These are phyloP conservation scores for Eucalyptus tenuipes DNA, from an alignment of 345 rosid species.

Conservation along the genomic window DNA sequence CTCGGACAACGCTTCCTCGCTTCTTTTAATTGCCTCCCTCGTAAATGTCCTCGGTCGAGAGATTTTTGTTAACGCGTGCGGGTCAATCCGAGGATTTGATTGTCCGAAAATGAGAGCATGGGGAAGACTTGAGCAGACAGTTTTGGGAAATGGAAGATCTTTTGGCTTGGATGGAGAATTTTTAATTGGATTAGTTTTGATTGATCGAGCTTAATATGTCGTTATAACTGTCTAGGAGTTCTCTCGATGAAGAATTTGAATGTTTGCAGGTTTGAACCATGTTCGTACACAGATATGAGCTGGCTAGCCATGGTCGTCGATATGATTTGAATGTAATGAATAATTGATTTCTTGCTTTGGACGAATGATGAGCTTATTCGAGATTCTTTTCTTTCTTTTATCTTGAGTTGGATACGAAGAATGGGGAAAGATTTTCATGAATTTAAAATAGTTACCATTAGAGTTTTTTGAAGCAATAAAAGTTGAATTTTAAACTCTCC, in stretches of 20 bases:
- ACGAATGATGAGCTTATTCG: rapidly evolving
- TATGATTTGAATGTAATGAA: neutral
- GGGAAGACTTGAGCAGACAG: neutral
- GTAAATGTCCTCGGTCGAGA: neutral
- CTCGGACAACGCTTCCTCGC: neutral
- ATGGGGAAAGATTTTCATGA: neutral
- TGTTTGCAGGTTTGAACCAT: rapidly evolving
- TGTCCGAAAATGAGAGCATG: neutral
- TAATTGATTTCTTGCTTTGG: neutral
- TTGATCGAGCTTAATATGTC: too few relatives aligned
- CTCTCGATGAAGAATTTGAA: neutral
- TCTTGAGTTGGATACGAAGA: neutral
- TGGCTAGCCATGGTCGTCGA: rapidly evolving
- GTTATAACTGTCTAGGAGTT: neutral
- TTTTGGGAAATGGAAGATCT: neutral
- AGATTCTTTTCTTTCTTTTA: neutral
- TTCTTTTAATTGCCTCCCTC: neutral
- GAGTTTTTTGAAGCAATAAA: neutral
- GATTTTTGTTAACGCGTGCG: neutral
- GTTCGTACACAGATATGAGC: rapidly evolving
- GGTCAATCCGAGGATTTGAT: neutral
- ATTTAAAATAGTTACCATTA: neutral
- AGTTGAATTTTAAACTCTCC: neutral
- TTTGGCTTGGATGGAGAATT: neutral
- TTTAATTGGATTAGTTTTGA: neutral